phyloP scores from a whole-genome alignment of 345 rosid species.

The Populus ilicifolia region DNA sequence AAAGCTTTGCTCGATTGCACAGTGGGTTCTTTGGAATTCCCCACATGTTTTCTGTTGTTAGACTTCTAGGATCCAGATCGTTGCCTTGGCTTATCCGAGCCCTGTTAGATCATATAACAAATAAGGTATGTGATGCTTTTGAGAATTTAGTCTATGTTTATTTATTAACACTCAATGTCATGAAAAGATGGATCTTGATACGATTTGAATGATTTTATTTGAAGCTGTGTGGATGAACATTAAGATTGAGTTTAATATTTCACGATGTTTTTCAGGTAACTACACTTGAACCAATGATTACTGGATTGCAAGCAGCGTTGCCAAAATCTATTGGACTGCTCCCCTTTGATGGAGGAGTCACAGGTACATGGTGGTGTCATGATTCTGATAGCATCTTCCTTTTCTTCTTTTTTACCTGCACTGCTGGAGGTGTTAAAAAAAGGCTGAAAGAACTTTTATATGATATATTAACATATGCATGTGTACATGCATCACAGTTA shows the following conservation, averaged over 20 bases:
- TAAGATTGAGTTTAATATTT: conserved; percentile 18
- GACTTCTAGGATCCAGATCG: conserved; percentile 91
- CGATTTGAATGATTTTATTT: not conserved
- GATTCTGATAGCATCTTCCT: not conserved
- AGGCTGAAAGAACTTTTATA: not conserved
- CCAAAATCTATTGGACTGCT: conserved; percentile 96
- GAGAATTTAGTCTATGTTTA: not conserved
- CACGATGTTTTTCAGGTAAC: conserved; percentile 51
- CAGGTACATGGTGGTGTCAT: conserved; percentile 45
- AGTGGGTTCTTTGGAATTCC: conserved; percentile 89
- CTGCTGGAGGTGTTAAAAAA: not conserved
- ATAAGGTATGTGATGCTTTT: conserved; percentile 52
- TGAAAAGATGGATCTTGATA: not conserved
- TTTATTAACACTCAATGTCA: conserved; percentile 9
- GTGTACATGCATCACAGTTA: not conserved
- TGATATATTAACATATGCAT: not conserved
- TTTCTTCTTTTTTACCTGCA: not conserved
- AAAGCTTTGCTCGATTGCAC: conserved; percentile 88
- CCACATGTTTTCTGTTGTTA: conserved; percentile 78
- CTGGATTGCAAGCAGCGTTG: conserved; percentile 83
- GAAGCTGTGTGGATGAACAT: not conserved
- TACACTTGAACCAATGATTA: conserved; percentile 77
- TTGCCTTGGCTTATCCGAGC: conserved; percentile 98
- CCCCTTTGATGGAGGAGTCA: conserved; percentile 88
- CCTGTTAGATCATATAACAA: conserved; percentile 89